These are phyloP conservation scores for Aspergillus sclerotioniger DNA, from an alignment of 495 filamentous ascomycete genomes.

Conservation along the genomic window DNA sequence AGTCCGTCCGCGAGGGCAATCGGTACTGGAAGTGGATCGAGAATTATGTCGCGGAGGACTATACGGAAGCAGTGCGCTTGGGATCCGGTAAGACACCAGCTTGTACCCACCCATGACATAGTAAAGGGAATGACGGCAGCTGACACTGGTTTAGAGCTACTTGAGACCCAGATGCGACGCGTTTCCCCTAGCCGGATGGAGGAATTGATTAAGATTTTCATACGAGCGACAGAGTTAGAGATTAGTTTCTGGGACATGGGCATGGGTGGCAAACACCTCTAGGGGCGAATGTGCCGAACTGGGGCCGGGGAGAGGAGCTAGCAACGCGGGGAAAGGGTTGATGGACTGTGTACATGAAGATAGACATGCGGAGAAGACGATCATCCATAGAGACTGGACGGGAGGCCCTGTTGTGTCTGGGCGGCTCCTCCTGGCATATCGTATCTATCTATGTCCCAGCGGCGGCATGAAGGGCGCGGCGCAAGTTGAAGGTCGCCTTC, in stretches of 20 bases:
- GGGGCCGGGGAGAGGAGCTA: not conserved
- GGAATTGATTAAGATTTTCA: constrained; percentile 77
- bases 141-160: constrained; percentile 52
- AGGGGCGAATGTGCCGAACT: not conserved
- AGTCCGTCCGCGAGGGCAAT: constrained; percentile 63
- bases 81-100: constrained; percentile 57
- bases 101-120: constrained; percentile 7
- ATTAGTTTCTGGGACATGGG: constrained; percentile 89
- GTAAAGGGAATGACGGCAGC: not conserved
- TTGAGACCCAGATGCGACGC: constrained; percentile 67
- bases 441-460: no score
- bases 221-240: constrained; percentile 88
- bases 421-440: no score
- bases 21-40: constrained; percentile 88
- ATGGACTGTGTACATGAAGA: not conserved
- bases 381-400: no score
- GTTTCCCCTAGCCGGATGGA: constrained; percentile 74
- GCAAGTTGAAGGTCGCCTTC: not conserved
- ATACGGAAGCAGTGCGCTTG: constrained; percentile 61
- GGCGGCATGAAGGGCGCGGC: no score
- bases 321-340: not conserved
- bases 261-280: constrained; percentile 24
- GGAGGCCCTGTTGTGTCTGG: no score
- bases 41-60: constrained; percentile 80
- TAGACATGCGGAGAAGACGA: no score